phyloP scores from a whole-genome alignment of 257 asterid genomes.

The Solanum chiquidenum region DNA sequence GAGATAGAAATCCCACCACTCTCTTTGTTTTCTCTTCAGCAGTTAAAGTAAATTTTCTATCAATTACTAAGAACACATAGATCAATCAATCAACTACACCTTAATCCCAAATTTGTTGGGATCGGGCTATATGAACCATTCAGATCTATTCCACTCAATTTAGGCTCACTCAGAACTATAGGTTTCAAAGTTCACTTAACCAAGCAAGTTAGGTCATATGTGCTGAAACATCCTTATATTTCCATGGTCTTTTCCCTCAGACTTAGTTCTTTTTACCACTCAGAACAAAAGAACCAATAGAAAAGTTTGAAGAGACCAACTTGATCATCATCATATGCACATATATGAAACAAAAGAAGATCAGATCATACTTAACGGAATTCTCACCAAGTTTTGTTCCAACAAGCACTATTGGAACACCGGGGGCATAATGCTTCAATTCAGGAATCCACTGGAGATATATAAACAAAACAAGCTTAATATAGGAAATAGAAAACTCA shows the following conservation, averaged over 20 bases:
- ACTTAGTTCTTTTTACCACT: background rate
- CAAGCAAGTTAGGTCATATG: background rate
- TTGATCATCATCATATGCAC: background rate
- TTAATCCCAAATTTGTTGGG: background rate
- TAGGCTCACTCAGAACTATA: background rate
- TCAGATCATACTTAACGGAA: background rate
- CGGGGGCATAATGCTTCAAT: slow-evolving; percentile 55
- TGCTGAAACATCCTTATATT: background rate
- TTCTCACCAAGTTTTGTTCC: slow-evolving; percentile 50
- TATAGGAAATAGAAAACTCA: background rate
- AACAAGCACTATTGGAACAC: slow-evolving; percentile 47
- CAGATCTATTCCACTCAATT: background rate
- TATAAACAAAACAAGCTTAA: background rate
- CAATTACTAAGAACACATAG: background rate
- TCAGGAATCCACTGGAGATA: slow-evolving; percentile 47
- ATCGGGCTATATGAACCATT: background rate
- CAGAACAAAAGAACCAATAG: background rate
- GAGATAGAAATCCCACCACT: background rate
- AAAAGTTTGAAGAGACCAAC: background rate
- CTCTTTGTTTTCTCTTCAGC: background rate
- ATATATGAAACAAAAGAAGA: background rate
- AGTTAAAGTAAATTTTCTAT: background rate
- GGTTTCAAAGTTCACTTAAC: background rate
- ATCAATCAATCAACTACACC: background rate
- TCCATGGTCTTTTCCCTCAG: background rate